These are phyloP conservation scores for Amanita subjunquillea DNA, from an alignment of 768 basidiomycete genomes.

Conservation along the genomic window DNA sequence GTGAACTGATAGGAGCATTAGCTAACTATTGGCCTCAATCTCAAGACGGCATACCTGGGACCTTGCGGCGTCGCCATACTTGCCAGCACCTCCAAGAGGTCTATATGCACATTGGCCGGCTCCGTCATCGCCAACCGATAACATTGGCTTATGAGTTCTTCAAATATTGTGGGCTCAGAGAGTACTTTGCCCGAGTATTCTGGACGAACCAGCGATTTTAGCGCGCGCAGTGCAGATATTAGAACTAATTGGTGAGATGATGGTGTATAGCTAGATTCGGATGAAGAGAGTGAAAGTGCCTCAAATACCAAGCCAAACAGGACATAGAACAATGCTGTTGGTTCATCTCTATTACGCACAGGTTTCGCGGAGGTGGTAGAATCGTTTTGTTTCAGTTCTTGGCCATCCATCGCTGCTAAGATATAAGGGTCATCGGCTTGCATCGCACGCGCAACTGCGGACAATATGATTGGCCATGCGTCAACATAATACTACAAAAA, in stretches of 20 bases:
- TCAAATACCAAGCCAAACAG: conserved; percentile 94
- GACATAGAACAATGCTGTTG: conserved; percentile 76
- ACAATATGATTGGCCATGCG: conserved; percentile 74
- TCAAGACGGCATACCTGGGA: conserved; percentile 11
- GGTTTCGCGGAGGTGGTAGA: conserved; percentile 13
- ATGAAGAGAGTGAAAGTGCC: conserved; percentile 57
- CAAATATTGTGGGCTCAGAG: conserved; percentile 73
- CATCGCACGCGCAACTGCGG: conserved; percentile 80
- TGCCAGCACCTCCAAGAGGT: conserved; percentile 61
- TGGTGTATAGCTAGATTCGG: conserved; percentile 39
- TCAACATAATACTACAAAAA: conserved; percentile 69
- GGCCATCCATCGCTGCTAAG: conserved; percentile 75
- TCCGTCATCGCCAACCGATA: conserved; percentile 90
- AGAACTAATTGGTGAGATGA: conserved; percentile 35
- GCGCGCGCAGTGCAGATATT: conserved; percentile 58
- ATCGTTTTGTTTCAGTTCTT: conserved; percentile 26
- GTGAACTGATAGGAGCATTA: conserved; percentile 10
- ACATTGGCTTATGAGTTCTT: conserved; percentile 81
- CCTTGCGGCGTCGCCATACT: conserved; percentile 40
- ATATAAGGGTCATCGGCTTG: conserved; percentile 55
- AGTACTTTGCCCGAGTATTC: conserved; percentile 77
- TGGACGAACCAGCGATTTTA: conserved; percentile 71
- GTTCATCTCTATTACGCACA: conserved; percentile 36
- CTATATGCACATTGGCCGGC: conserved; percentile 55
- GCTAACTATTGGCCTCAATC: background rate